Evolutionary conservation across 768 basidiomycete genomes (phyloP).

Genomic region (Pulveroboletus sp.): DNA sequence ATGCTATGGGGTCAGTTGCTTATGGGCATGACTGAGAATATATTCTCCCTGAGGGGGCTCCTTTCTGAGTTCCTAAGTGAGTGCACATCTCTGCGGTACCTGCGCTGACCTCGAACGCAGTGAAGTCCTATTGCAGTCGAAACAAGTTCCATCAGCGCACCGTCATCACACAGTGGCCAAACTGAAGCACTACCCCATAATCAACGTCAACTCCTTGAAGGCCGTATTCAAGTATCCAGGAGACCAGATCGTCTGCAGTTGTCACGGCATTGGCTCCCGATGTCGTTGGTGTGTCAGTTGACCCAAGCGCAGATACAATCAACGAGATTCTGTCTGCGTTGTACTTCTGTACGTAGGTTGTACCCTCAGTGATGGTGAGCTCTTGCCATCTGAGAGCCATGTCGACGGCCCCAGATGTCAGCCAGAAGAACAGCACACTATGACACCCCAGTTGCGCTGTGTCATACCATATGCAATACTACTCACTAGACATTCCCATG

Average conservation of each 20-base stretch:
- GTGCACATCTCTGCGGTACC: conserved; percentile 47
- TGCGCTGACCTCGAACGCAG: conserved; percentile 38
- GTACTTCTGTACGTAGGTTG: conserved; percentile 45
- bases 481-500: not conserved
- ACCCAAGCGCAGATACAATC: conserved; percentile 52
- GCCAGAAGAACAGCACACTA: conserved; percentile 41
- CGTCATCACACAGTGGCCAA: not conserved
- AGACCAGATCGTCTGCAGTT: conserved; percentile 41
- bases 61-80: conserved; percentile 30
- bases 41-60: conserved; percentile 31
- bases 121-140: conserved; percentile 46
- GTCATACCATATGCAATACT: no score
- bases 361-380: conserved; percentile 35
- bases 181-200: conserved; percentile 35
- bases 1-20: conserved; percentile 2
- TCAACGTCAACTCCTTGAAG: conserved; percentile 53
- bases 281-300: conserved; percentile 37
- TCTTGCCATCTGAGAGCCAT: conserved; percentile 43
- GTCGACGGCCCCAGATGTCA: conserved; percentile 39
- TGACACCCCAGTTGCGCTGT: conserved; percentile 18
- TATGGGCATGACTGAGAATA: conserved; percentile 35
- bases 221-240: conserved; percentile 42
- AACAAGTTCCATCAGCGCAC: not conserved
- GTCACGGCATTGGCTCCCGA: conserved; percentile 35
- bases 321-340: conserved; percentile 52